Percentiles rank a stretch among this genome's conserved stretches.
These are phyloP conservation scores for Spiraea crenata DNA, from an alignment of 331 rosid genomes.

Conservation along the genomic window DNA sequence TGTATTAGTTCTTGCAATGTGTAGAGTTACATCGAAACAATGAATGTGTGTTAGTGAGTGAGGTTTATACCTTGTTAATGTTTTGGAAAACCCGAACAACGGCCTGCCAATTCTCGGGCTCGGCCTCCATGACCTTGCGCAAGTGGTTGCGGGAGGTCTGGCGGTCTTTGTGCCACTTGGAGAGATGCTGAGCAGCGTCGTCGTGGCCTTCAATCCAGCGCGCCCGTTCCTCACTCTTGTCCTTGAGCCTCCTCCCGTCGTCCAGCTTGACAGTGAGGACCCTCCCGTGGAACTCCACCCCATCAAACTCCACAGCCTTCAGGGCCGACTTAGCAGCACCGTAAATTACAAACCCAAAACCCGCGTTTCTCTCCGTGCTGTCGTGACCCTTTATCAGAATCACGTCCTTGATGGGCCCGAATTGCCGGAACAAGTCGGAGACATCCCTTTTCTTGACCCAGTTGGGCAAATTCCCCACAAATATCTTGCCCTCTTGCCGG, in stretches of 20 bases:
- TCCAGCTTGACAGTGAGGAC: conserved; percentile 79
- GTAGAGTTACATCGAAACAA: too few relatives aligned
- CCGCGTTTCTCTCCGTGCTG: conserved; percentile 56
- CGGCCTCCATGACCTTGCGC: conserved; percentile 63
- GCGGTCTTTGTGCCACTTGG: conserved; percentile 90
- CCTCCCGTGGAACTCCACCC: conserved; percentile 86
- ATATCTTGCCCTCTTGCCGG: conserved; percentile 82
- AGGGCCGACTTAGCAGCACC: conserved; percentile 63
- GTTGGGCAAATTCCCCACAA: conserved; percentile 78
- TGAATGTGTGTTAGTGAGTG: background rate
- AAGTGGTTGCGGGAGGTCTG: conserved; percentile 57
- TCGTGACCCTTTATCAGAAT: conserved; percentile 71
- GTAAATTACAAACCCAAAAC: conserved; percentile 77
- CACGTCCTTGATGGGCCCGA: conserved; percentile 69
- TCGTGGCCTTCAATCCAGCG: conserved; percentile 58
- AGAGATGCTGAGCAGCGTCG: conserved; percentile 37
- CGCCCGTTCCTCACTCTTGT: conserved; percentile 49
- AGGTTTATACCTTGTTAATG: conserved; percentile 58
- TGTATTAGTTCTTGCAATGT: background rate
- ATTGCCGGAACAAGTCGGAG: conserved; percentile 73
- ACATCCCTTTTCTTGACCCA: conserved; percentile 78
- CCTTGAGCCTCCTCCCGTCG: conserved; percentile 70
- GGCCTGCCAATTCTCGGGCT: conserved; percentile 92
- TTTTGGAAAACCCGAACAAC: conserved; percentile 68
- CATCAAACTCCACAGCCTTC: conserved; percentile 90